A percentile compares a stretch with the other conserved stretches of the same genome.
Evolutionary conservation across 345 rosid species (phyloP).

Genomic region (Cardamine occulta): DNA sequence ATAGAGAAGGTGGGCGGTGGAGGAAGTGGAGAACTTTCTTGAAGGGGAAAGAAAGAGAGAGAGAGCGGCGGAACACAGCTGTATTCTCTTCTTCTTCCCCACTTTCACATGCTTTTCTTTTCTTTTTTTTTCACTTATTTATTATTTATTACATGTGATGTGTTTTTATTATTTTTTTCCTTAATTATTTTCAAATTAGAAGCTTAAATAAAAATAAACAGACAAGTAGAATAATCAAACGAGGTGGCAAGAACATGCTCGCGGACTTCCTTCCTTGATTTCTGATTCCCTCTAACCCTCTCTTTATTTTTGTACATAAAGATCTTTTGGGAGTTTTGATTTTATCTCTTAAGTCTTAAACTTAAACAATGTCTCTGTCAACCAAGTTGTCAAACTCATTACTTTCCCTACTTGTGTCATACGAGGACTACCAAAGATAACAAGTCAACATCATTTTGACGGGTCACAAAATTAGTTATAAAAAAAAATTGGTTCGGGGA

Average conservation of each 20-base stretch:
- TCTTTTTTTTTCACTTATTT: conserved; percentile 31
- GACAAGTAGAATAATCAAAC: not conserved
- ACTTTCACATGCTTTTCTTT: conserved; percentile 37
- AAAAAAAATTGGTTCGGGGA: not conserved
- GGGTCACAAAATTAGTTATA: conserved; percentile 23
- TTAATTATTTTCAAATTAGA: not conserved
- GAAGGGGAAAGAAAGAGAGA: conserved; percentile 37
- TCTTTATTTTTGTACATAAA: conserved; percentile 1
- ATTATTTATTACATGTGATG: conserved; percentile 40
- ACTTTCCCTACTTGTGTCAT: conserved; percentile 44
- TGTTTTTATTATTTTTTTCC: conserved; percentile 20
- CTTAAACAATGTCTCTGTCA: not conserved
- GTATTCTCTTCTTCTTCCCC: conserved; percentile 30
- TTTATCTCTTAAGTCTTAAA: not conserved
- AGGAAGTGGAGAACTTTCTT: conserved; percentile 44
- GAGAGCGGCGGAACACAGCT: conserved; percentile 46
- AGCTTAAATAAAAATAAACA: not conserved
- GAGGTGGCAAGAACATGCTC: conserved; percentile 63
- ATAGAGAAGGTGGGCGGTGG: conserved; percentile 35
- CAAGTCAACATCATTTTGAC: conserved; percentile 40
- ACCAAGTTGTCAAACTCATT: conserved; percentile 40
- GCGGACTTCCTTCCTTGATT: conserved; percentile 54
- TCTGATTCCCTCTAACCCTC: conserved; percentile 45
- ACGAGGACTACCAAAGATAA: conserved; percentile 24
- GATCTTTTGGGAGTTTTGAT: conserved; percentile 21